These are phyloP conservation scores for Xenoacremonium recifei DNA, from an alignment of 2,329 filamentous ascomycete genomes.

Conservation along the genomic window DNA sequence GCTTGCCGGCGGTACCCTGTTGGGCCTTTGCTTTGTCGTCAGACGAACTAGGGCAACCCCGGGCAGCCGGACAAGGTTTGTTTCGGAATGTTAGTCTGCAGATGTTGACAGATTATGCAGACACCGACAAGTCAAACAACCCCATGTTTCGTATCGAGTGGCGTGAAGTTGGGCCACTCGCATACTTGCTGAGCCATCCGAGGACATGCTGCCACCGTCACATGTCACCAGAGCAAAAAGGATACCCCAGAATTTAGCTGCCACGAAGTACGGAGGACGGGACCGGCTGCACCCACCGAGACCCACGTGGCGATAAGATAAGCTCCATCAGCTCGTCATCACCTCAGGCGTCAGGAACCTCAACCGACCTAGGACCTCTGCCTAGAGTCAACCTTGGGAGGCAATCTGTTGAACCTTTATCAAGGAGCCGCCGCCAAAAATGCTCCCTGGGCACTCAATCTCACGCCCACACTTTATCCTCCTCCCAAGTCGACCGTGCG, in stretches of 20 bases:
- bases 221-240: constrained; percentile 22
- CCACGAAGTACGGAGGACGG: too few relatives aligned
- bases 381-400: constrained; percentile 2
- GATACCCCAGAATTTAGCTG: too few relatives aligned
- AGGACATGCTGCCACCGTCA: constrained; percentile 11
- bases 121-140: too few relatives aligned
- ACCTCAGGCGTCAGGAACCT: constrained; percentile 5
- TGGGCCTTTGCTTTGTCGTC: too few relatives aligned
- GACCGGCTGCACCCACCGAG: neutral
- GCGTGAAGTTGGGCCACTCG: neutral
- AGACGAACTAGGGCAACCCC: too few relatives aligned
- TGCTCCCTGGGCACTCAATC: constrained; percentile 17
- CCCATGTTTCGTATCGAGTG: neutral
- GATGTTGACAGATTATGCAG: too few relatives aligned
- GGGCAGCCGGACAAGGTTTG: too few relatives aligned
- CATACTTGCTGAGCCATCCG: neutral
- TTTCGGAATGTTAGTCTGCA: too few relatives aligned
- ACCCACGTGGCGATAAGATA: constrained; percentile 33
- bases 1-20: too few relatives aligned
- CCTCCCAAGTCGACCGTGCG: constrained; percentile 1
- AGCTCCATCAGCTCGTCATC: constrained; percentile 23
- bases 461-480: constrained; percentile 11
- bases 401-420: too few relatives aligned
- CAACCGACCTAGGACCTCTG: constrained; percentile 5
- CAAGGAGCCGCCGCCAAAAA: constrained; percentile 16